Conservation (phyloP, 306 rosid species). For the Cucumis cinereus region DNA sequence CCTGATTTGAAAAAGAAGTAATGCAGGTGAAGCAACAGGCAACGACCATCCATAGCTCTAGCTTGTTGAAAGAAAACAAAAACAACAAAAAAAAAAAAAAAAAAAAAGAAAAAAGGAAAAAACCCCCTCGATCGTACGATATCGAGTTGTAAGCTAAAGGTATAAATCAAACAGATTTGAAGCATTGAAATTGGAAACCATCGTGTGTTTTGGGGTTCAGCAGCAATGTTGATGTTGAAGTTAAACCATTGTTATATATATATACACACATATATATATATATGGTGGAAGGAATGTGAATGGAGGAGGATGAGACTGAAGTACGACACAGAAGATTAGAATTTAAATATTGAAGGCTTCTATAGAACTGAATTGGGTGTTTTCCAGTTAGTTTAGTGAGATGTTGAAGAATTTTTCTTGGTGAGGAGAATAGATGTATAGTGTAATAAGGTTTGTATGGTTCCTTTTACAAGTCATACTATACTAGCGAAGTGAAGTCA, state of each 20-base stretch:
- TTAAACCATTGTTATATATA: not conserved
- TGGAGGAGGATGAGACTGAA: not conserved
- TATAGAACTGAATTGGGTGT: not conserved
- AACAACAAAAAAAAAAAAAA: too few species aligned
- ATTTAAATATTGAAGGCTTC: not conserved
- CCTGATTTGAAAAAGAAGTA: slow-evolving; percentile 15
- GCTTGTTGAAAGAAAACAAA: not conserved
- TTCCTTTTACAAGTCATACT: not conserved
- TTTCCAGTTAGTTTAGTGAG: not conserved
- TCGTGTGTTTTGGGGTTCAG: not conserved
- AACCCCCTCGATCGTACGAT: not conserved
- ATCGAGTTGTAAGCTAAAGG: not conserved
- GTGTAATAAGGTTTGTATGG: not conserved
- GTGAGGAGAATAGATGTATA: slow-evolving; percentile 4
- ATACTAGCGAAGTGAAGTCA: too few species aligned
- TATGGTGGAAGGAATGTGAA: not conserved
- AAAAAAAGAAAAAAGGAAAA: too few species aligned
- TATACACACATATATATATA: not conserved
- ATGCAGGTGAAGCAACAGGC: slow-evolving; percentile 45
- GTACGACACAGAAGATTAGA: not conserved
- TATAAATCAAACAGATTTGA: not conserved
- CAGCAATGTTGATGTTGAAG: not conserved
- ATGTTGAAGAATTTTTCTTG: not conserved
- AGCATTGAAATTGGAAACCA: not conserved
- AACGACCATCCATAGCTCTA: slow-evolving; percentile 21